Evolutionary conservation across 306 rosid species (phyloP), one percentile per base, ranked within the genome.

Genomic region (Prunus kanzakura): DNA sequence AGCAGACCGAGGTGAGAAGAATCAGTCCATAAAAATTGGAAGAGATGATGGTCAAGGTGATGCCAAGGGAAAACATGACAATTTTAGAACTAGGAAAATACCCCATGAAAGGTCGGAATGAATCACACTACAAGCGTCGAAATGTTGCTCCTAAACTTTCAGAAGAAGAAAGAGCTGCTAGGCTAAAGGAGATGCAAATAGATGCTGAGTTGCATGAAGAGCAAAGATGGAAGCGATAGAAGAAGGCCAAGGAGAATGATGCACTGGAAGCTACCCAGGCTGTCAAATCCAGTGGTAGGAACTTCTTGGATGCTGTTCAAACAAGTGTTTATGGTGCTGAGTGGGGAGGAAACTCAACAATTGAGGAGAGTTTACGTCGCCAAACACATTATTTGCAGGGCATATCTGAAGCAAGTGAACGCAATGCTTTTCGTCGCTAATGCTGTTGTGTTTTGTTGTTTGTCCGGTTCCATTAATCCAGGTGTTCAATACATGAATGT

Each of bases 151-250:
- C 90, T 41, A 92, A 89, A 71, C 93, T 95, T 75, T 78, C 97
- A 41, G 97, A 88, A 51, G 99, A 92, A 79, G 96, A 92, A 79
- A 91, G 96, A 69, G 97, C 96, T 68, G 89, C 92, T 69, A 84
- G 92, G 84, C 89, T 95, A 32, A 83, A 32, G 72, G 93, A 95
- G 86, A 90, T 95, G 98, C 96, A 95, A 83, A 81, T 84, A 80
- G 93, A 96, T 77, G 98, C 97, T 0, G 97, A 95, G 85, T 57
- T 92, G 80, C 97, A 95, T 80, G 97, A 95, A 83, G 97, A 91
- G 81, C 96, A 88, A 77, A 85, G 97, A 79, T 90, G 97, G 97
- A 95, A 84, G 76, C 96, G 96, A 15, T 80, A 92, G 84, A 90
- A 87, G 89, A 92, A 84, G 78, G 99, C 97, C 10, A 93, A 86